Conservation (phyloP, 805 yeast genomes). For the Lipomyces starkeyi region DNA sequence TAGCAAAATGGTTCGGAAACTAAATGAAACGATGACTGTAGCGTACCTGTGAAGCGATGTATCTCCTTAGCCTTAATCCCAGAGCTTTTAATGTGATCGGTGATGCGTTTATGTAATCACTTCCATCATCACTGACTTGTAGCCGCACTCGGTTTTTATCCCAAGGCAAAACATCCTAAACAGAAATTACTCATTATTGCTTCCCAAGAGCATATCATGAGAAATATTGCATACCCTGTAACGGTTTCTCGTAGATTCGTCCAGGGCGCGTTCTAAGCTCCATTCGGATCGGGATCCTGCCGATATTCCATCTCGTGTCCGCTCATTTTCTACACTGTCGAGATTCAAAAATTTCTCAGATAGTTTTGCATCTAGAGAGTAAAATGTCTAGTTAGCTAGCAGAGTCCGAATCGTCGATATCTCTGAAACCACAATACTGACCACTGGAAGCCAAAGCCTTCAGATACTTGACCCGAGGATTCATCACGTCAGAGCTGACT, state of each 20-base stretch:
- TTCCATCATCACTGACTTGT: slow-evolving; percentile 35
- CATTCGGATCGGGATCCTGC: neutral
- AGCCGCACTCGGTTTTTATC: slow-evolving; percentile 75
- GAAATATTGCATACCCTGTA: neutral
- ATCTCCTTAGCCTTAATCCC: slow-evolving; percentile 39
- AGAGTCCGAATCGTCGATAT: neutral
- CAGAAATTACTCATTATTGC: neutral
- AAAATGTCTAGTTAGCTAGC: neutral
- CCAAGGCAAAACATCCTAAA: slow-evolving; percentile 64
- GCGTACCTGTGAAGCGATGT: slow-evolving; percentile 46
- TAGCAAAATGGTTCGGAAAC: neutral
- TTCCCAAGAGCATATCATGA: neutral
- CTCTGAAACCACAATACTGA: neutral
- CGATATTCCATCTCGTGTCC: neutral
- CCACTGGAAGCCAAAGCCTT: neutral
- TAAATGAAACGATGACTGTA: neutral
- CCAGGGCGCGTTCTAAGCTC: slow-evolving; percentile 8
- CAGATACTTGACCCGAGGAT: neutral
- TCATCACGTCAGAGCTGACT: neutral
- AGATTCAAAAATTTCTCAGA: slow-evolving; percentile 13
- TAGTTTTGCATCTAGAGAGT: neutral
- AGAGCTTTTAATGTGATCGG: slow-evolving; percentile 57
- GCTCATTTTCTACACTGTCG: slow-evolving; percentile 8
- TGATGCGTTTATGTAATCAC: slow-evolving; percentile 87
- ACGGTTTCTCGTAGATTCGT: slow-evolving; percentile 12